Percentiles rank a stretch among this genome's conserved stretches.
These are phyloP conservation scores for Chrysanthemum makinoi DNA, from an alignment of 129 eudicot species.

Conservation along the genomic window DNA sequence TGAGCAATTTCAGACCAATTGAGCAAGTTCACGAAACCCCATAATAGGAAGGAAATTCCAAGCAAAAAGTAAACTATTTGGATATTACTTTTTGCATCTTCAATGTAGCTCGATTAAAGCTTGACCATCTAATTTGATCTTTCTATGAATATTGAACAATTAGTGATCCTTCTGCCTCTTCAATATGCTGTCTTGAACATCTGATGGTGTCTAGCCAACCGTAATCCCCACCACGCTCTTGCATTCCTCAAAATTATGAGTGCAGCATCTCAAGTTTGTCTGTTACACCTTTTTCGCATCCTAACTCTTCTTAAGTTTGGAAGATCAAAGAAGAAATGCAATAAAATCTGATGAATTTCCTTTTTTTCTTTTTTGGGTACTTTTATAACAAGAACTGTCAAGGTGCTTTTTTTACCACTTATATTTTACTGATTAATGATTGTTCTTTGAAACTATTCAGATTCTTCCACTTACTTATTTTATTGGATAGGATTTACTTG, in stretches of 20 bases:
- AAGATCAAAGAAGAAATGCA: neutral
- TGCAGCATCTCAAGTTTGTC: neutral
- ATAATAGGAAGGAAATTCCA: neutral
- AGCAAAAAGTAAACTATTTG: conserved; percentile 6
- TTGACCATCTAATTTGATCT: conserved; percentile 26
- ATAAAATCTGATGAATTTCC: neutral
- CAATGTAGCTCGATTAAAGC: conserved; percentile 14
- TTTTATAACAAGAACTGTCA: conserved; percentile 3
- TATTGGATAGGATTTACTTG: conserved; percentile 25
- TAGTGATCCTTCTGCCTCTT: conserved; percentile 19
- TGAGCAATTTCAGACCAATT: neutral
- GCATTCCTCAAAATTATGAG: conserved; percentile 16
- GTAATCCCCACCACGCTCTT: neutral
- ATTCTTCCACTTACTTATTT: conserved; percentile 30
- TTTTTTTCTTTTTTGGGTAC: neutral
- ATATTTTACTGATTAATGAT: conserved; percentile 21
- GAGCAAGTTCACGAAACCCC: neutral
- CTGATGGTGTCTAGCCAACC: conserved; percentile 26
- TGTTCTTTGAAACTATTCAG: conserved; percentile 14
- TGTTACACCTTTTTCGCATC: neutral
- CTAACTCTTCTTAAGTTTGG: neutral
- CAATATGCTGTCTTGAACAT: conserved; percentile 26
- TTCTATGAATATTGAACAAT: conserved; percentile 13
- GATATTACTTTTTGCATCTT: conserved; percentile 23
- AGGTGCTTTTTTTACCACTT: conserved; percentile 1